Percentiles rank a stretch among this genome's conserved stretches.
These are phyloP conservation scores for Solanum corneliomulleri DNA, from an alignment of 257 asterid genomes.

Conservation along the genomic window DNA sequence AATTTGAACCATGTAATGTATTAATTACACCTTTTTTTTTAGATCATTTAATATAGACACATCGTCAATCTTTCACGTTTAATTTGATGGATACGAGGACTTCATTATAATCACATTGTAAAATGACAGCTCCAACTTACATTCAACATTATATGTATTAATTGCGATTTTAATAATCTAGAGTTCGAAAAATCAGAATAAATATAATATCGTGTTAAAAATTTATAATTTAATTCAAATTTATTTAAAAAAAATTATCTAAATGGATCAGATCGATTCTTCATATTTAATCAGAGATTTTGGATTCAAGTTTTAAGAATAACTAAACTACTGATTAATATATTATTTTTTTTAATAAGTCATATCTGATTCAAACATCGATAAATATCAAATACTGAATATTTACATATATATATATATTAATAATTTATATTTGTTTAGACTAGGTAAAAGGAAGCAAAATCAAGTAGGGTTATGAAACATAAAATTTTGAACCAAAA, in stretches of 20 bases:
- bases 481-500: neutral
- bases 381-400: neutral
- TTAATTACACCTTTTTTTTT: neutral
- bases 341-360: neutral
- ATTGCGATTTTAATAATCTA: neutral
- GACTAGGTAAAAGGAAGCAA: neutral
- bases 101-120: neutral
- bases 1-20: neutral
- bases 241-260: neutral
- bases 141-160: neutral
- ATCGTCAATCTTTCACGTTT: neutral
- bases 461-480: neutral
- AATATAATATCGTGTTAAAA: neutral
- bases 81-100: neutral
- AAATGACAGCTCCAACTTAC: neutral
- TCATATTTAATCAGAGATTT: neutral
- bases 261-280: too few relatives aligned
- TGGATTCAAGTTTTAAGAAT: rapidly evolving
- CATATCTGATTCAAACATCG: rapidly evolving
- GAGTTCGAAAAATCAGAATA: neutral
- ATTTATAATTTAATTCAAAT: neutral
- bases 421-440: neutral
- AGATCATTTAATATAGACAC: neutral
- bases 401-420: neutral
- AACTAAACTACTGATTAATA: too few relatives aligned